Conservation (phyloP, 2,329 filamentous ascomycete genomes). For the Talaromyces pinophilus region DNA sequence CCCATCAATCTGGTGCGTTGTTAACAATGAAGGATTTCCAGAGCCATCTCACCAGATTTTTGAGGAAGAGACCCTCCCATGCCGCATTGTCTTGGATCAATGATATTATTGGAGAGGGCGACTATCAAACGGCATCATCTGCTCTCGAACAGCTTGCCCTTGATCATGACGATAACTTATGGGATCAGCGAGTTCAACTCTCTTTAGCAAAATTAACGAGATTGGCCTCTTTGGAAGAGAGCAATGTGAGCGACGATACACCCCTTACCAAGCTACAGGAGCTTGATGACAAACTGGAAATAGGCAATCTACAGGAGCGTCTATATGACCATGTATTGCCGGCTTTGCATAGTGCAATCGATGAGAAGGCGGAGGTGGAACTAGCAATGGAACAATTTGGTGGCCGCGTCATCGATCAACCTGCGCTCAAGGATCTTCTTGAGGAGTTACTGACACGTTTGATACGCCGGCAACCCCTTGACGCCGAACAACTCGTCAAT, state of each 20-base stretch:
- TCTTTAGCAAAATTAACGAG: conserved; percentile 82
- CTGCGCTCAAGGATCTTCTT: conserved; percentile 69
- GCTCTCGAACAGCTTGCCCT: conserved; percentile 71
- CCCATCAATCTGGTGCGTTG: conserved; percentile 66
- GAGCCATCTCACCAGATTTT: conserved; percentile 72
- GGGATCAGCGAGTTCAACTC: conserved; percentile 91
- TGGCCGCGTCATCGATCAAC: conserved; percentile 59
- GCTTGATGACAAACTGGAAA: conserved; percentile 64
- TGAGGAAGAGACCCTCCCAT: conserved; percentile 70
- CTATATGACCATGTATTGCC: conserved; percentile 71
- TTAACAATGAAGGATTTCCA: conserved; percentile 71
- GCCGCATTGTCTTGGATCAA: conserved; percentile 93
- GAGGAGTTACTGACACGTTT: conserved; percentile 69
- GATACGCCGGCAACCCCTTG: conserved; percentile 69
- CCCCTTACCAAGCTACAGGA: conserved; percentile 51
- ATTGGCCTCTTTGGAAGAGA: conserved; percentile 60
- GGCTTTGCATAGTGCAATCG: conserved; percentile 70
- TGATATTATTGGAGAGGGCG: conserved; percentile 73
- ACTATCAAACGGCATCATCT: conserved; percentile 71
- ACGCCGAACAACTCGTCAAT: conserved; percentile 57
- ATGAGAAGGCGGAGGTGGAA: conserved; percentile 74
- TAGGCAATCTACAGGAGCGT: conserved; percentile 77
- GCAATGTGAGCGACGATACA: conserved; percentile 33
- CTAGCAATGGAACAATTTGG: conserved; percentile 70
- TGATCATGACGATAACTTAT: conserved; percentile 73